Conservation (phyloP, 1,139 yeast genomes). For the Trichomonascaceae sp. region DNA sequence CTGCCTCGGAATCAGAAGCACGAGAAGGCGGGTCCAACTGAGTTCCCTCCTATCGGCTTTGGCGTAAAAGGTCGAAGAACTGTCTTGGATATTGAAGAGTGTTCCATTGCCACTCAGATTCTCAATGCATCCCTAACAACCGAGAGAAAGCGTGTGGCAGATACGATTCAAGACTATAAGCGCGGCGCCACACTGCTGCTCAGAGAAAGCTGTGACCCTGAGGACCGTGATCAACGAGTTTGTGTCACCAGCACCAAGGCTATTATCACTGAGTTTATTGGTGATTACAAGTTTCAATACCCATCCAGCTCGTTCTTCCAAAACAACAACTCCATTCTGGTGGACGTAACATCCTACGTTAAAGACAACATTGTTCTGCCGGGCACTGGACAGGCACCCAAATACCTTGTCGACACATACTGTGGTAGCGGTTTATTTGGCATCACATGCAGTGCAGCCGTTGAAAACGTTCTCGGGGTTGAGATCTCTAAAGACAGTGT, state of each 20-base stretch:
- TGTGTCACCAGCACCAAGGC: constrained; percentile 60
- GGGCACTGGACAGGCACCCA: constrained; percentile 28
- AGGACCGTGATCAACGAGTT: constrained; percentile 24
- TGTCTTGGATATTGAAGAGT: constrained; percentile 86
- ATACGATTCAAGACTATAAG: constrained; percentile 40
- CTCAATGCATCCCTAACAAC: constrained; percentile 62
- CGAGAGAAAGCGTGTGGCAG: constrained; percentile 46
- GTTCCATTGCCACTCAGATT: constrained; percentile 73
- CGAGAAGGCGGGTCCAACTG: constrained; percentile 26
- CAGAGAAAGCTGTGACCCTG: constrained; percentile 54
- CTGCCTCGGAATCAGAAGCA: too few relatives aligned
- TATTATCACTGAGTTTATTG: constrained; percentile 69
- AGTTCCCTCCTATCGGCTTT: constrained; percentile 71
- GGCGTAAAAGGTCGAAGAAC: constrained; percentile 68
- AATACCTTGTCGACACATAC: constrained; percentile 83
- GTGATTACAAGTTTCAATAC: constrained; percentile 58
- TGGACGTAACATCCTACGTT: constrained; percentile 70
- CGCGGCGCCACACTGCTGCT: constrained; percentile 81
- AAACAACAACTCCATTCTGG: constrained; percentile 84
- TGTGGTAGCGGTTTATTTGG: constrained; percentile 95
- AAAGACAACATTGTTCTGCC: constrained; percentile 48
- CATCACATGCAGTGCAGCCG: constrained; percentile 69
- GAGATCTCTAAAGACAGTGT: constrained; percentile 91
- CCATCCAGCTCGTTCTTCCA: constrained; percentile 95
- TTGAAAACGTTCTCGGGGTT: constrained; percentile 78